Evolutionary conservation across 2,329 filamentous ascomycete genomes (phyloP).

Genomic region (Reticulascus tulasneorum): DNA sequence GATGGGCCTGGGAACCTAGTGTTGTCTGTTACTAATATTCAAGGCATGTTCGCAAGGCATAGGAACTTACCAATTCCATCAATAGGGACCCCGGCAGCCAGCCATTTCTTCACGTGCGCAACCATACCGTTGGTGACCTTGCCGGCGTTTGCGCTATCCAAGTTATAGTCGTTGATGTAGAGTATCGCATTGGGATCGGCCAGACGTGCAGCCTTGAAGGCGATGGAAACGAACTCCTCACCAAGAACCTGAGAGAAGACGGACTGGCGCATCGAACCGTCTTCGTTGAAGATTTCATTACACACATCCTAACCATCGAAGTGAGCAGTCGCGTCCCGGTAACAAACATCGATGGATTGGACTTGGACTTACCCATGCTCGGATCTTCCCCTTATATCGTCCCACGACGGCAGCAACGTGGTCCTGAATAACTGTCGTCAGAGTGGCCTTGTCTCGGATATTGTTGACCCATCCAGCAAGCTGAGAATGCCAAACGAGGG

Average conservation of each 20-base stretch:
- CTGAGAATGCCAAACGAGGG: conserved; percentile 60
- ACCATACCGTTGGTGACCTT: conserved; percentile 54
- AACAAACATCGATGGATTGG: not conserved
- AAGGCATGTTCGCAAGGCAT: not conserved
- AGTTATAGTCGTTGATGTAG: conserved; percentile 74
- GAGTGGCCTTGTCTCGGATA: conserved; percentile 46
- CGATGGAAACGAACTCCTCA: conserved; percentile 65
- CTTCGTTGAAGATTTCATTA: conserved; percentile 62
- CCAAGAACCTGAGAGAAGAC: conserved; percentile 67
- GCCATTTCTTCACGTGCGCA: conserved; percentile 59
- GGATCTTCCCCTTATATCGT: conserved; percentile 60
- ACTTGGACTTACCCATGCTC: conserved; percentile 42
- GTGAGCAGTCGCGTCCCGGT: not conserved
- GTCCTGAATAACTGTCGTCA: conserved; percentile 53
- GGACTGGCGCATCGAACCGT: conserved; percentile 53
- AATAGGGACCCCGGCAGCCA: conserved; percentile 57
- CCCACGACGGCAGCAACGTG: conserved; percentile 57
- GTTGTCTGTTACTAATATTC: not conserved
- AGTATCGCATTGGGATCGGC: conserved; percentile 65
- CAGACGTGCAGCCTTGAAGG: conserved; percentile 63
- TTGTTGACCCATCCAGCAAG: conserved; percentile 55
- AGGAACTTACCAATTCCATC: conserved; percentile 52
- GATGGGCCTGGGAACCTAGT: conserved; percentile 53
- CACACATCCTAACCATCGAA: conserved; percentile 46
- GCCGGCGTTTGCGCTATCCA: conserved; percentile 55